Evolutionary conservation across 2,329 filamentous ascomycete genomes (phyloP).

Genomic region (Exophiala oligosperma): DNA sequence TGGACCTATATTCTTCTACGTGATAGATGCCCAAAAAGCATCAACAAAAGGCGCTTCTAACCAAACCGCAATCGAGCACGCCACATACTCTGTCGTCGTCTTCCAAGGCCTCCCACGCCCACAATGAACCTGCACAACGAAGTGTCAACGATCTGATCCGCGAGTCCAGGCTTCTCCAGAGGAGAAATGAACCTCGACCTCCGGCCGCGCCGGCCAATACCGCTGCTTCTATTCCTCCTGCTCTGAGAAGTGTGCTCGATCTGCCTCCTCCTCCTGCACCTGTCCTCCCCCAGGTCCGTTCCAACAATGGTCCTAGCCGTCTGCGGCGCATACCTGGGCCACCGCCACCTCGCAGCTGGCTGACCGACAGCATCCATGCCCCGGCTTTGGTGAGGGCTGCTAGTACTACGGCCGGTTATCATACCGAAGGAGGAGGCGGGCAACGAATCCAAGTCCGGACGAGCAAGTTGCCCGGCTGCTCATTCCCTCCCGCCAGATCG

Average conservation of each 20-base stretch:
- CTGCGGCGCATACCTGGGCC: slow-evolving; percentile 45
- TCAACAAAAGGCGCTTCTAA: slow-evolving; percentile 35
- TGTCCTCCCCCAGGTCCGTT: slow-evolving; percentile 42
- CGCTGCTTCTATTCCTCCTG: slow-evolving; percentile 45
- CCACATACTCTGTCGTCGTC: slow-evolving; percentile 40
- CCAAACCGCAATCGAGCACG: slow-evolving; percentile 42
- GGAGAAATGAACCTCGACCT: slow-evolving; percentile 22
- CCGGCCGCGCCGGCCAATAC: slow-evolving; percentile 22
- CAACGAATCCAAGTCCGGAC: slow-evolving; percentile 23
- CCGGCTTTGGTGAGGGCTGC: slow-evolving; percentile 5
- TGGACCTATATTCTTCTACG: not conserved
- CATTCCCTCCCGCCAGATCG: slow-evolving; percentile 40
- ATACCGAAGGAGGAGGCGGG: not conserved
- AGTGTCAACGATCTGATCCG: slow-evolving; percentile 51
- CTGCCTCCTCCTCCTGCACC: slow-evolving; percentile 43
- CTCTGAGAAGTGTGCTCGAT: slow-evolving; percentile 45
- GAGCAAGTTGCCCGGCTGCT: slow-evolving; percentile 39
- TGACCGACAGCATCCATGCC: slow-evolving; percentile 32
- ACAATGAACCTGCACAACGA: slow-evolving; percentile 29
- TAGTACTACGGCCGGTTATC: too few relatives aligned
- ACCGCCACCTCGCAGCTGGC: slow-evolving; percentile 48
- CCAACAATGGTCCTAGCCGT: slow-evolving; percentile 35
- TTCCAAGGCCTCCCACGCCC: slow-evolving; percentile 30
- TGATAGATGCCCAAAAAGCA: slow-evolving; percentile 50
- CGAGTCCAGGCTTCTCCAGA: slow-evolving; percentile 46